Conservation (phyloP, 1,284 basidiomycete genomes). For the Volvariella surrecta region DNA sequence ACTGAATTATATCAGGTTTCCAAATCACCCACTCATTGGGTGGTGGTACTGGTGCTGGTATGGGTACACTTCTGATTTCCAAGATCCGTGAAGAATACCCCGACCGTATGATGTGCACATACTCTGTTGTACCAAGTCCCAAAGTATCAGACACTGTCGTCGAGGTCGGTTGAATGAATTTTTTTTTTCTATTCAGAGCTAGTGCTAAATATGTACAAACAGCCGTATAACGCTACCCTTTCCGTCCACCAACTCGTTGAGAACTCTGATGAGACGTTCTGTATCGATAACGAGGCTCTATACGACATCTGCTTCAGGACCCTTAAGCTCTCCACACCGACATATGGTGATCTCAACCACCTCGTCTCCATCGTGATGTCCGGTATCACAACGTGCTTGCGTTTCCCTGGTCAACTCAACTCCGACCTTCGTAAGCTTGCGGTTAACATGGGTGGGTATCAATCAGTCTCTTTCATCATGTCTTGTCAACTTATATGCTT, state of each 20-base stretch:
- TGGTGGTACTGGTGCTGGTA: constrained; percentile 93
- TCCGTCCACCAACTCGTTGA: constrained; percentile 95
- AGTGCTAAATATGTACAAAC: constrained; percentile 5
- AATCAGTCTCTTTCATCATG: neutral
- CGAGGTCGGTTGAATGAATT: constrained; percentile 54
- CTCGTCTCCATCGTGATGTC: constrained; percentile 98
- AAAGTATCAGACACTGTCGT: constrained; percentile 98
- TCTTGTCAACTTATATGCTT: constrained; percentile 7
- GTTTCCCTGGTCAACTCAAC: constrained; percentile 99
- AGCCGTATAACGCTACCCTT: constrained; percentile 93
- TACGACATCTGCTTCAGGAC: constrained; percentile 99
- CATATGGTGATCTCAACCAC: constrained; percentile 95
- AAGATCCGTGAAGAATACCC: constrained; percentile 94
- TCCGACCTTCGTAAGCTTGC: constrained; percentile 95
- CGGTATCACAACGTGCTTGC: constrained; percentile 91
- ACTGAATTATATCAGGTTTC: constrained; percentile 54
- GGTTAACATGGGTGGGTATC: constrained; percentile 88
- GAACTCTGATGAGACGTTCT: constrained; percentile 94
- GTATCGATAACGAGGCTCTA: constrained; percentile 96
- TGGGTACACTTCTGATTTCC: constrained; percentile 85
- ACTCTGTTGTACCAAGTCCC: constrained; percentile 91
- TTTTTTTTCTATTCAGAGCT: constrained; percentile 5
- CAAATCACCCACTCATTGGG: constrained; percentile 96
- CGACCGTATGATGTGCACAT: constrained; percentile 96
- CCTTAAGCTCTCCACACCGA: constrained; percentile 89